These are phyloP conservation scores for Backusella liffmaniae DNA, from an alignment of 192 early-diverging fungal species.

Conservation along the genomic window DNA sequence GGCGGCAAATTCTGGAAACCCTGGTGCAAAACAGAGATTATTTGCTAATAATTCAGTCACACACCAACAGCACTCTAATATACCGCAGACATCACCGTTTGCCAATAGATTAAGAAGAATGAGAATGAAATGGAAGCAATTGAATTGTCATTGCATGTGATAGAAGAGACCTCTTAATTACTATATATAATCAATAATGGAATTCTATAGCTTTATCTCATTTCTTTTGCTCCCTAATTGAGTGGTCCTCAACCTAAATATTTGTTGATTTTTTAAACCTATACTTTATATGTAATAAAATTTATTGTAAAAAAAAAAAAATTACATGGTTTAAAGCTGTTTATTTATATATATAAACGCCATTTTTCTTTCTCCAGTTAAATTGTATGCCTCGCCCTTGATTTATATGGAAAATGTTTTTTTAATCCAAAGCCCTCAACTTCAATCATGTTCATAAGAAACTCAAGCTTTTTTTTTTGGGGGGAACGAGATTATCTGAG, in stretches of 20 bases:
- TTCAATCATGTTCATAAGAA: too few species aligned
- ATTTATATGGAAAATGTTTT: too few species aligned
- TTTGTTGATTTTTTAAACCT: background rate
- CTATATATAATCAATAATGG: background rate
- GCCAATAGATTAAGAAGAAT: background rate
- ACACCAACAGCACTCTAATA: background rate
- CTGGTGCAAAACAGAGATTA: conserved; percentile 9
- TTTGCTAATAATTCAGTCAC: background rate
- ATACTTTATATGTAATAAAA: too few species aligned
- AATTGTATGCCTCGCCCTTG: too few species aligned
- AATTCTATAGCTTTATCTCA: background rate
- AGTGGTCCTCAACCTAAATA: background rate
- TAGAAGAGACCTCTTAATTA: background rate
- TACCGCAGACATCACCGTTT: background rate
- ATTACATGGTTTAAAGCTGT: background rate
- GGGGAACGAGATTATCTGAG: too few species aligned
- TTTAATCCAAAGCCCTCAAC: too few species aligned
- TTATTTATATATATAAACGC: too few species aligned
- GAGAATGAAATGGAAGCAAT: background rate
- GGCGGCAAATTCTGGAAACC: conserved; percentile 28
- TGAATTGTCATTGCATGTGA: background rate
- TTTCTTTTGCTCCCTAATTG: background rate
- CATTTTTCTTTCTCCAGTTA: too few species aligned
- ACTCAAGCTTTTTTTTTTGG: too few species aligned
- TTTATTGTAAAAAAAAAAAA: too few species aligned